phyloP scores from a whole-genome alignment of 305 asterid genomes.

The Fraxinus sp. region DNA sequence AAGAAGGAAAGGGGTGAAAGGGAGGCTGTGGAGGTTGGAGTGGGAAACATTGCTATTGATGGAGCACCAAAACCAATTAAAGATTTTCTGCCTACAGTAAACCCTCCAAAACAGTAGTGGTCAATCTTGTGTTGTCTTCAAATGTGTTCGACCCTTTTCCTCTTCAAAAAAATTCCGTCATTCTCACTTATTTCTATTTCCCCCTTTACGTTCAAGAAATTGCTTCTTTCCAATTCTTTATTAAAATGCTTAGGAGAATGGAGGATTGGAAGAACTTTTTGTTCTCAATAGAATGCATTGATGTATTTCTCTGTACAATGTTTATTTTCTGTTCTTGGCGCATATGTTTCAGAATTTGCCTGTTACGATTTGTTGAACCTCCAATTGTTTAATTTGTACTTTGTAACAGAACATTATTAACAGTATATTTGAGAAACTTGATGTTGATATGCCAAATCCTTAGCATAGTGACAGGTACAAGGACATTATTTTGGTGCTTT shows the following conservation, averaged over 20 bases:
- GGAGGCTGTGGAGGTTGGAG: conserved; percentile 40
- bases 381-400: conserved; percentile 11
- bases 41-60: conserved; percentile 39
- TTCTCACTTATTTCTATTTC: not conserved
- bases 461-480: not conserved
- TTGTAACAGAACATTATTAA: not conserved
- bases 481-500: not conserved
- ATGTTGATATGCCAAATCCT: not conserved
- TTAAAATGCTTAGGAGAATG: not conserved
- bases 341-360: not conserved
- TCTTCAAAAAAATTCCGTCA: not conserved
- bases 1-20: conserved; percentile 38
- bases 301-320: conserved; percentile 4
- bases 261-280: not conserved
- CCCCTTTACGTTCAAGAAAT: not conserved
- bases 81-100: conserved; percentile 22
- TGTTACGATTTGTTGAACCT: conserved; percentile 12
- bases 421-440: not conserved
- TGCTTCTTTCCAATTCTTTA: conserved; percentile 2
- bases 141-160: not conserved
- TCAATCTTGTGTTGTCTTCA: not conserved
- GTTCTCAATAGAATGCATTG: not conserved
- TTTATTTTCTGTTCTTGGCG: conserved; percentile 1
- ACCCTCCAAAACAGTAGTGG: conserved; percentile 16
- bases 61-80: conserved; percentile 22